Percentiles rank a stretch among this genome's conserved stretches.
phyloP scores from a whole-genome alignment of 306 rosid genomes.

The Delonix regia region DNA sequence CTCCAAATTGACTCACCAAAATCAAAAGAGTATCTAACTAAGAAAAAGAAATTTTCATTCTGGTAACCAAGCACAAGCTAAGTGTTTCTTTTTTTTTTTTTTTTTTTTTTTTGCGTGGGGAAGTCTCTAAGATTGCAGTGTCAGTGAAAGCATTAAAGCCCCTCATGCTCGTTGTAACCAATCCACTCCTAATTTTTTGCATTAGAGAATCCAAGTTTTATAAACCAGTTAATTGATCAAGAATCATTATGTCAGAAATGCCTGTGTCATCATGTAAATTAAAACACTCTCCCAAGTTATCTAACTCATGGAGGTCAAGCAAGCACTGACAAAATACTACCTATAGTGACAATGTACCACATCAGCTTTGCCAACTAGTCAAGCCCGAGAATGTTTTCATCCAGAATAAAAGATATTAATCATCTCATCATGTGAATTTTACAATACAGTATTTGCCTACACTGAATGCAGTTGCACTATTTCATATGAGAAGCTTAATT shows the following conservation, averaged over 20 bases:
- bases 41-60: neutral
- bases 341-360: neutral
- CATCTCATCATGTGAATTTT: neutral
- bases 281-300: neutral
- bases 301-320: neutral
- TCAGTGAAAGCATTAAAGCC: neutral
- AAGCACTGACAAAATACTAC: slow-evolving; percentile 16
- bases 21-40: neutral
- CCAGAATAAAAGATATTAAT: neutral
- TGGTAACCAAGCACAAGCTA: neutral
- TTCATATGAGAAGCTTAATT: neutral
- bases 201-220: neutral
- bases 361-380: slow-evolving; percentile 8
- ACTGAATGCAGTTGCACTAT: slow-evolving; percentile 11
- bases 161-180: neutral
- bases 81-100: too few species aligned
- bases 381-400: neutral
- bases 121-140: neutral
- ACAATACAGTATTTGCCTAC: neutral
- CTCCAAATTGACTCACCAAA: neutral
- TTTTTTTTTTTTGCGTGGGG: neutral
- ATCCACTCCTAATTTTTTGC: neutral
- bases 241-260: neutral
- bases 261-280: neutral
- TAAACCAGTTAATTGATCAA: neutral